Base-by-base conservation (phyloP, 1,284 basidiomycete species). In the Coniferiporia sulphurascens region DNA sequence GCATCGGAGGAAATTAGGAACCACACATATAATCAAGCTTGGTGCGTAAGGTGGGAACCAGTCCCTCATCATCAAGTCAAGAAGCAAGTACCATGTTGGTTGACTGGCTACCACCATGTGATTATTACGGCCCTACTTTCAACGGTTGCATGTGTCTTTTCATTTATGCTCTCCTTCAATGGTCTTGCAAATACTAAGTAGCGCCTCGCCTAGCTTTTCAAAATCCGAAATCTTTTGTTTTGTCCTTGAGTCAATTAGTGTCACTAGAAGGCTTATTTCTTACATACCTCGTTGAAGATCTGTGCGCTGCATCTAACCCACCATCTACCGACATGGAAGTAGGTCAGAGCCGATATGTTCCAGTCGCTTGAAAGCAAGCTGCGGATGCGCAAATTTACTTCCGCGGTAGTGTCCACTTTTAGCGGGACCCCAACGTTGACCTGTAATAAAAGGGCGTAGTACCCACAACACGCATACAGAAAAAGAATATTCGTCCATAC, bases 241-340 rank as follows among this genome's bases (percentile, higher is more conserved):
- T 15, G 41, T 22, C 27, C 56, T 22, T 56, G n/a, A 43, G 41
- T 45, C 19, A 3, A 15, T 1, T n/a, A n/a, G 15, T 17, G 22
- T 22, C 15, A 27, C 8, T 49, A 27, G 38, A 19, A 36, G 4
- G 52, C 13, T 52, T 19, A 22, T 35, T 57, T 58, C n/a, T 53
- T 55, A 74, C 79, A 27, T 62, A 88, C 86, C 73, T 91, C 88
- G 56, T 81, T 85, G 79, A 80, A 93, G 1, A 92, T 79, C 69
- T 92, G 90, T 8, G 78, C 82, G 61, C 85, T 86, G 67, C 82
- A 83, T 45, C 90, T 76, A 3, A 78, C 77, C 86, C 87, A 91
- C 86, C 86, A 90, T 32, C 73, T 76, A 0, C 78, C 80, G 55
- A 82, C 82, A 66, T 91, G 88, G 55, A 74, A 76, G 62, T 73